Evolutionary conservation across 345 rosid species (phyloP).

Genomic region (Erucastrum elatum): DNA sequence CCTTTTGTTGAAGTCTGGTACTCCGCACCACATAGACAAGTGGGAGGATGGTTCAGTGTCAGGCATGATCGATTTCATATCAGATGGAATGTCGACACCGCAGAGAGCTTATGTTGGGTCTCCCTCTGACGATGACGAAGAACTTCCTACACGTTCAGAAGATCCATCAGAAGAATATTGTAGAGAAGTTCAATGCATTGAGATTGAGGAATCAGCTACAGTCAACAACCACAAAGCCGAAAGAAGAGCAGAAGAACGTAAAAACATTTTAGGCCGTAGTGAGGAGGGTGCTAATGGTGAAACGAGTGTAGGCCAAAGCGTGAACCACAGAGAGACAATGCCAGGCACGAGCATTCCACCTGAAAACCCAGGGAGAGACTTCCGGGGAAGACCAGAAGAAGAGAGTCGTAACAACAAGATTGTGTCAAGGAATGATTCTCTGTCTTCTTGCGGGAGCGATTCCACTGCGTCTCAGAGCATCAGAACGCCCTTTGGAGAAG

Average conservation of each 20-base stretch:
- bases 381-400: conserved; percentile 62
- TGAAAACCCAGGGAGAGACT: conserved; percentile 45
- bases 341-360: conserved; percentile 60
- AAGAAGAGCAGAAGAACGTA: conserved; percentile 30
- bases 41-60: conserved; percentile 82
- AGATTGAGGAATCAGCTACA: conserved; percentile 47
- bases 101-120: conserved; percentile 39
- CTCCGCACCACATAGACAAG: conserved; percentile 39
- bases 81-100: no score
- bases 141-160: conserved; percentile 43
- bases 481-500: conserved; percentile 34
- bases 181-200: conserved; percentile 88
- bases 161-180: conserved; percentile 68
- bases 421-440: conserved; percentile 71
- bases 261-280: conserved; percentile 2
- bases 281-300: conserved; percentile 3
- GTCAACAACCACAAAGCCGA: conserved; percentile 44
- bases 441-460: conserved; percentile 71
- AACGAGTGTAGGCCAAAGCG: conserved; percentile 15
- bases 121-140: conserved; percentile 35
- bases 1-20: conserved; percentile 33
- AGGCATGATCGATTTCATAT: conserved; percentile 31
- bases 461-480: conserved; percentile 40
- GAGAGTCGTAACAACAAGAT: conserved; percentile 46
- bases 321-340: conserved; percentile 45